Evolutionary conservation across 768 basidiomycete genomes (phyloP), one percentile per base, ranked within the genome.

Genomic region (Leccinum aurantiacum): DNA sequence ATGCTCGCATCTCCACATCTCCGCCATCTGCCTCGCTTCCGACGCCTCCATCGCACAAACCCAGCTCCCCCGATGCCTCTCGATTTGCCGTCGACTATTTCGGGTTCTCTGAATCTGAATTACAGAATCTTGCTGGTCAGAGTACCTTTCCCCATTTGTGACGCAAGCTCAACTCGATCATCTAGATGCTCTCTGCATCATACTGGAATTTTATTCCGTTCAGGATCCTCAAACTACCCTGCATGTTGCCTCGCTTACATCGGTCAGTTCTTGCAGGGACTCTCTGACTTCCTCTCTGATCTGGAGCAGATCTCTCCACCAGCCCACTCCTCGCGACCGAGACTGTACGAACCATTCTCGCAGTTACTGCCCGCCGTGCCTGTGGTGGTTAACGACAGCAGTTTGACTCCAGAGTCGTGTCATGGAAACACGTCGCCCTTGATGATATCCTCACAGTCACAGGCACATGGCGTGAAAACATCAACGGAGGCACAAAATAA

Each of bases 1-100:
- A 90, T 69, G 86, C 88, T 47, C 83, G 91, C 57, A 84, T 92
- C 65, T 85, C 88, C 19, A 81, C 81, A 27, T 80, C 87, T 41
- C 82, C 89, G 3, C 88, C 90, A 24, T 86, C 89, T 15, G 81
- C 88, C 49, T 90, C 89, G 22, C 80, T 93, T 63, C 91, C 89
- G 53, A 92, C 90, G 6, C 91, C 91, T 35, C 91, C 91, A 24
- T 86, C 89, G 24, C 84, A 90, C 66, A 87, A 90, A 64, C 83
- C 88, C 17, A 78, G 84, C 38, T 89, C 87, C 38, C 88, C 89
- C 53, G 87, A 89, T 67, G 83, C 84, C 19, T 82, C 84, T 44
- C 81, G 89, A 60, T 84, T 85, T 67, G 87, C 83, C 9, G 76
- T 90, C 48, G 86, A 89, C 63, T 79, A 85, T 67, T 89, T 88